Base-by-base conservation (phyloP, 2,329 filamentous ascomycete genomes). In the Monilinia vaccinii-corymbosi region DNA sequence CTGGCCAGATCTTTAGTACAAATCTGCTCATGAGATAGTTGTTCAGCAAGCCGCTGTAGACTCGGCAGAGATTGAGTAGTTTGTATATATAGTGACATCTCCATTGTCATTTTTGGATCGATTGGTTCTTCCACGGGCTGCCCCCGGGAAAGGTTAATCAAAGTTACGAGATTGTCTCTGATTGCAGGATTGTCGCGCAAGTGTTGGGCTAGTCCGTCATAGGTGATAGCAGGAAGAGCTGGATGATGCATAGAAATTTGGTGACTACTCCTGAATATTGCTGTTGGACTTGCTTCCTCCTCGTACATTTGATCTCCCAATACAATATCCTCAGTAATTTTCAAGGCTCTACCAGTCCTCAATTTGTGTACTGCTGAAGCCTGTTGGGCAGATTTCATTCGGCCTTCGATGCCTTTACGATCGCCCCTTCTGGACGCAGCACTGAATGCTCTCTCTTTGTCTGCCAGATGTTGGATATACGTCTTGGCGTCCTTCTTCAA, bases 221-320 rank as follows among this genome's bases (percentile, higher is more conserved):
- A 23, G 11, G 50, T 42, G 23, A 40, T 28, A 67, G 18, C 65
- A 60, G n/a, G 55, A 46, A 25, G 65, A 63, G 9, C 55, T 56
- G 18, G 64, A 65, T 38, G 68, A 65, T 61, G 88, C 75, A 66
- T 86, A 81, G 3, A 82, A 78, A 16, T 82, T 83, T 36, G 90
- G 75, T 16, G 83, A 77, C 61, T 84, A 79, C 69, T 85, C 88
- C 58, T 84, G 83, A 62, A 83, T 79, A 1, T 36, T 8, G 32
- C 32, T 34, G 38, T 52, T 52, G 50, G 50, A 0, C 36, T 40
- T 31, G 25, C 36, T 5, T 51, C 89, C 73, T 96, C 92, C 70
- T 96, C 91, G 71, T 97, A 97, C 90, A 96, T 96, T 72, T 95
- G 91, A 72, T 96, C 92, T 64, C 90, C 91, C 66, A 88, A 78